These are phyloP conservation scores for Rhizopogon rudus DNA, from an alignment of 768 basidiomycete genomes.

Conservation along the genomic window DNA sequence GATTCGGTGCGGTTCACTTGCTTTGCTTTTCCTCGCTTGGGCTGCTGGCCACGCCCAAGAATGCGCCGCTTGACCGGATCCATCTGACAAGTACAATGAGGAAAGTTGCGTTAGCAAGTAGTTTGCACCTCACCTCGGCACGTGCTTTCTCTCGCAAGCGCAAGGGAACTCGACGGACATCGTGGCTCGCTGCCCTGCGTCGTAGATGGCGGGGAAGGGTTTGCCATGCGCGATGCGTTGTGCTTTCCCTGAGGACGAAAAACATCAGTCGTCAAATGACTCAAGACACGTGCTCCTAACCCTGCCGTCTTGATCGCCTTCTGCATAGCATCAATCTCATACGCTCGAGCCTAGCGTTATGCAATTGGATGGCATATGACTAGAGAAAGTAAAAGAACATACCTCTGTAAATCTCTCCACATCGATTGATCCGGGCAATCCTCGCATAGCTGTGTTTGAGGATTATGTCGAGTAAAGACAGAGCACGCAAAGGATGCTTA, in stretches of 20 bases:
- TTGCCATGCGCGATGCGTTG: conserved; percentile 87
- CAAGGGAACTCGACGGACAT: conserved; percentile 86
- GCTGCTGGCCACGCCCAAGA: conserved; percentile 36
- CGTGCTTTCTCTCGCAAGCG: conserved; percentile 77
- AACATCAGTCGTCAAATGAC: neutral
- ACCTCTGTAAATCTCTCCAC: conserved; percentile 90
- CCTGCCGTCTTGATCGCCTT: conserved; percentile 77
- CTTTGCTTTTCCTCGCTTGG: conserved; percentile 62
- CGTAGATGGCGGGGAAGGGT: conserved; percentile 88
- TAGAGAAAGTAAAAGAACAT: conserved; percentile 3
- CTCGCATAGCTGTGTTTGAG: conserved; percentile 41
- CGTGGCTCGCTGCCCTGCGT: conserved; percentile 90
- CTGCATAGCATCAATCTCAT: conserved; percentile 91
- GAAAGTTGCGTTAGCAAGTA: conserved; percentile 24
- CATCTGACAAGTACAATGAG: conserved; percentile 35
- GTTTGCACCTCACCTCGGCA: conserved; percentile 55
- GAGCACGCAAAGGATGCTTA: conserved; percentile 17
- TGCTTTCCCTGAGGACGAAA: conserved; percentile 42
- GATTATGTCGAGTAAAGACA: neutral
- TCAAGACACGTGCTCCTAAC: conserved; percentile 29
- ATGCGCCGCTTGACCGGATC: conserved; percentile 40
- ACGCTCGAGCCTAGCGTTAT: conserved; percentile 63
- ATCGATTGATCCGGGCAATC: conserved; percentile 70
- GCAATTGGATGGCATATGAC: neutral
- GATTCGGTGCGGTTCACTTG: conserved; percentile 52